A percentile compares a stretch with the other conserved stretches of the same genome.
phyloP scores from a whole-genome alignment of 169 alveolate genomes.

The Theileria sp. region DNA sequence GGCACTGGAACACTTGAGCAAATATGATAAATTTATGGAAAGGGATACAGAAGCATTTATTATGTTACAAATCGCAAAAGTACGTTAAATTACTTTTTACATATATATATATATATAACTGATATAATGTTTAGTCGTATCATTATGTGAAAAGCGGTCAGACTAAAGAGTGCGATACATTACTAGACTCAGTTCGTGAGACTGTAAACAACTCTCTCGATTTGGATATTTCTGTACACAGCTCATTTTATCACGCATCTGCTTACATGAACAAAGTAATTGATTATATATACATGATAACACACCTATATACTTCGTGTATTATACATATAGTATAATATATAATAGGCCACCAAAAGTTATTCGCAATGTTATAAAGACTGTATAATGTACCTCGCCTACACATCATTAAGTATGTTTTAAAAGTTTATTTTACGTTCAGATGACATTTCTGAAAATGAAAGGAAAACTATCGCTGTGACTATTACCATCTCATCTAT shows the following conservation, averaged over 20 bases:
- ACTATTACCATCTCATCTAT: constrained; percentile 48
- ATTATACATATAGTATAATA: not conserved
- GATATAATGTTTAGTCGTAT: constrained; percentile 37
- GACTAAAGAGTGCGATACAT: constrained; percentile 46
- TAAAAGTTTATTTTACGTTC: not conserved
- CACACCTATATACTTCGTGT: not conserved
- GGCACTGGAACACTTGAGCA: constrained; percentile 65
- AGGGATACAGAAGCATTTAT: constrained; percentile 54
- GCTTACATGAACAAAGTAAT: constrained; percentile 62
- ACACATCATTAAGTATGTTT: constrained; percentile 50
- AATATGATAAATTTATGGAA: constrained; percentile 59
- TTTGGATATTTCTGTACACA: constrained; percentile 59
- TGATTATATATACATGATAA: not conserved
- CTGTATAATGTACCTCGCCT: constrained; percentile 61
- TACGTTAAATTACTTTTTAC: not conserved
- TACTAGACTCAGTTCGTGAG: constrained; percentile 41
- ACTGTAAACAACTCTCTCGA: constrained; percentile 30
- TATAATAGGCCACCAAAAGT: constrained; percentile 39
- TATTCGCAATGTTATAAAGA: constrained; percentile 64
- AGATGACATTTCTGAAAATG: constrained; percentile 52
- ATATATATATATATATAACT: not conserved
- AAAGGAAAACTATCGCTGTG: constrained; percentile 46
- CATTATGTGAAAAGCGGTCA: constrained; percentile 43
- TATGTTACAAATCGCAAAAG: constrained; percentile 70
- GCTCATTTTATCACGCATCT: constrained; percentile 60